These are phyloP conservation scores for Ulota crispa DNA, from an alignment of 225 moss, liverwort and hornwort genomes.

Conservation along the genomic window DNA sequence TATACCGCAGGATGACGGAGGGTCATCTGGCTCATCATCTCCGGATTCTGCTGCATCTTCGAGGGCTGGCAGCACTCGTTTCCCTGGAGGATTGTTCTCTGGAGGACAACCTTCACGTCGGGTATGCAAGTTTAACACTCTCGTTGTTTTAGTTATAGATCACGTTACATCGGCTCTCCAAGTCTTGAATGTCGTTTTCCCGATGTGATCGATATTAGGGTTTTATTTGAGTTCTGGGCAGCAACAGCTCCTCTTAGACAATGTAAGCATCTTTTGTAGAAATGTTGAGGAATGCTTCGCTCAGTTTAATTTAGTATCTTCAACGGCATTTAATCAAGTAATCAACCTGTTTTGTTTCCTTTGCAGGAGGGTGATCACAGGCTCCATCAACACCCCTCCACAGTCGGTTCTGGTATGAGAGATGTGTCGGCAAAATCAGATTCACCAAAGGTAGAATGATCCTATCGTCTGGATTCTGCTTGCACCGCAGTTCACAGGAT, in stretches of 20 bases:
- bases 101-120: slow-evolving; percentile 56
- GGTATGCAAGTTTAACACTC: slow-evolving; percentile 51
- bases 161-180: neutral
- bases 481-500: neutral
- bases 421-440: slow-evolving; percentile 64
- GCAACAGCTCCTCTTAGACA: neutral
- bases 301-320: neutral
- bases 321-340: slow-evolving; percentile 3
- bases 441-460: slow-evolving; percentile 61
- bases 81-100: slow-evolving; percentile 69
- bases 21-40: slow-evolving; percentile 84
- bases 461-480: slow-evolving; percentile 12
- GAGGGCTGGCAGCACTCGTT: slow-evolving; percentile 74
- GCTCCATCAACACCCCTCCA: slow-evolving; percentile 38
- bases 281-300: neutral
- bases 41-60: slow-evolving; percentile 73
- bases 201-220: neutral
- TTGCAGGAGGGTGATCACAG: slow-evolving; percentile 67
- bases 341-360: slow-evolving; percentile 19
- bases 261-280: neutral
- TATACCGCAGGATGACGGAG: slow-evolving; percentile 62
- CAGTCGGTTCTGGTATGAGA: slow-evolving; percentile 47
- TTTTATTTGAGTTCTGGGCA: neutral
- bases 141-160: neutral
- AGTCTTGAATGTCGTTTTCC: slow-evolving; percentile 8